Evolutionary conservation across 1,284 basidiomycete species (phyloP).

Genomic region (Lentinula novae-zelandiae): DNA sequence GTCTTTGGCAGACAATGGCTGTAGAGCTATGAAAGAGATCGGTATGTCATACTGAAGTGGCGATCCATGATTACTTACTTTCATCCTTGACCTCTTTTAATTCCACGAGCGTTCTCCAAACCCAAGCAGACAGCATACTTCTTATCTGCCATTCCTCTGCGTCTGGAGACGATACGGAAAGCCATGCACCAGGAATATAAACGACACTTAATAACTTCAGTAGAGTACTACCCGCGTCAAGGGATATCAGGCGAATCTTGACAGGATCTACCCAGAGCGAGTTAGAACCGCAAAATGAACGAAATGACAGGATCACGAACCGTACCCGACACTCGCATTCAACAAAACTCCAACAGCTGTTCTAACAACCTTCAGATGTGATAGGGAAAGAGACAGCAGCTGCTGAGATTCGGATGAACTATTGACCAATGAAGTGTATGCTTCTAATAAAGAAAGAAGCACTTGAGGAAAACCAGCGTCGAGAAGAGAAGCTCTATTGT

Average conservation of each 20-base stretch:
- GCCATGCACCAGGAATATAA: constrained; percentile 69
- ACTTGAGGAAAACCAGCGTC: constrained; percentile 67
- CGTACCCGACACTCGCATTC: constrained; percentile 76
- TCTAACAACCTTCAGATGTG: constrained; percentile 70
- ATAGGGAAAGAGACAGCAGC: constrained; percentile 48
- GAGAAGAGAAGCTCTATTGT: constrained; percentile 65
- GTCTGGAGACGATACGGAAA: constrained; percentile 27
- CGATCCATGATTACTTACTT: not conserved
- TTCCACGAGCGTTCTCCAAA: constrained; percentile 69
- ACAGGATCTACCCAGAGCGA: constrained; percentile 55
- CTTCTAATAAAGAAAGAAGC: constrained; percentile 62
- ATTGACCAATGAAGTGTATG: constrained; percentile 56
- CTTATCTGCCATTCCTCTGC: constrained; percentile 65
- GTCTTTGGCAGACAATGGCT: constrained; percentile 55
- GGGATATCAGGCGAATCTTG: constrained; percentile 59
- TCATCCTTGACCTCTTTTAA: constrained; percentile 56
- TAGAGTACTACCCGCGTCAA: constrained; percentile 64
- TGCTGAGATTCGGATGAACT: constrained; percentile 34
- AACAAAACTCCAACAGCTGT: constrained; percentile 79
- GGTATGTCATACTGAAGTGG: not conserved
- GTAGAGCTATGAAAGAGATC: constrained; percentile 34
- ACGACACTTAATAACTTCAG: constrained; percentile 64
- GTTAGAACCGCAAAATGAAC: not conserved
- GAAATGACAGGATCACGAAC: constrained; percentile 34
- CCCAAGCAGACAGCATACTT: constrained; percentile 66